Conservation (phyloP, 805 yeast species). For the Teunomyces lycoperdinae region DNA sequence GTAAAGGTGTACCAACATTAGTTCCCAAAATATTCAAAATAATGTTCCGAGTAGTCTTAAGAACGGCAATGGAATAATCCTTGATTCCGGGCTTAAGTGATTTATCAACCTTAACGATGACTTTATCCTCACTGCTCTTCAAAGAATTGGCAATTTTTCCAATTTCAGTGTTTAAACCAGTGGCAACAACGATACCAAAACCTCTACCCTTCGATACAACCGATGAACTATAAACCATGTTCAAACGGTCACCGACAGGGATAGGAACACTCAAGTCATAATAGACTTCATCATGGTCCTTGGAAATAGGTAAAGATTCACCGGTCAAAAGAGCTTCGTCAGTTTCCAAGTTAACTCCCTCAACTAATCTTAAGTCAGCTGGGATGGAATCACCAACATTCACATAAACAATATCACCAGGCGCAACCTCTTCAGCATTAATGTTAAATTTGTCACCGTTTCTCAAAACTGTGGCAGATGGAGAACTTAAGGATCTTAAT, state of each 20-base stretch:
- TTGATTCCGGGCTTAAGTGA: constrained; percentile 32
- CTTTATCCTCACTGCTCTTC: constrained; percentile 16
- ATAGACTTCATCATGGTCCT: constrained; percentile 35
- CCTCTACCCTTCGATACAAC: constrained; percentile 43
- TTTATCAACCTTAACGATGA: constrained; percentile 34
- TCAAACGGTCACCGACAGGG: constrained; percentile 37
- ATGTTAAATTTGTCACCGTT: constrained; percentile 34
- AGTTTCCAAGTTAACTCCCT: constrained; percentile 36
- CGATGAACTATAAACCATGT: constrained; percentile 35
- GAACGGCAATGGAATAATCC: constrained; percentile 33
- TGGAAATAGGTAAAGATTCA: constrained; percentile 33
- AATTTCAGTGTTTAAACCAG: constrained; percentile 40
- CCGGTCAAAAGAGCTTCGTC: constrained; percentile 46
- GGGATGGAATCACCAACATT: constrained; percentile 44
- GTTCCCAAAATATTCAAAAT: constrained; percentile 46
- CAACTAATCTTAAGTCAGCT: constrained; percentile 39
- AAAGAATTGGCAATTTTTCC: constrained; percentile 41
- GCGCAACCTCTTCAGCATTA: constrained; percentile 43
- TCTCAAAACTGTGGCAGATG: constrained; percentile 46
- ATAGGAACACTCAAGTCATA: constrained; percentile 33
- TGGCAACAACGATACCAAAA: constrained; percentile 35
- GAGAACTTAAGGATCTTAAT: constrained; percentile 43
- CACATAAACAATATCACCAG: constrained; percentile 42
- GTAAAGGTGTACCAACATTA: constrained; percentile 46
- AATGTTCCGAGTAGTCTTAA: constrained; percentile 41